Evolutionary conservation across 1,284 basidiomycete genomes (phyloP).

Genomic region (Chiua sp.): DNA sequence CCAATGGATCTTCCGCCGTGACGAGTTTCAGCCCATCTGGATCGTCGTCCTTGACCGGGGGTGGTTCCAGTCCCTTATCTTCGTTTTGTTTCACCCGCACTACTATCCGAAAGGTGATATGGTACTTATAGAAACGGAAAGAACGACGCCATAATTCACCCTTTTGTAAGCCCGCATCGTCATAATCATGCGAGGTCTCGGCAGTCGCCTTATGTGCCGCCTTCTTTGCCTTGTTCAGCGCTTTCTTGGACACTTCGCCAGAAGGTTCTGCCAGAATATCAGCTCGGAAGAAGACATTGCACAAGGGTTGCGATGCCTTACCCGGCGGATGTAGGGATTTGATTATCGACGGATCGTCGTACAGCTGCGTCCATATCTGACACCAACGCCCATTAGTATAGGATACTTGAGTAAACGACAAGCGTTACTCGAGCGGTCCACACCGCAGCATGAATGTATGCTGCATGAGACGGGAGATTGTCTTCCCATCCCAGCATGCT

Average conservation of each 20-base stretch:
- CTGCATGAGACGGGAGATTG: conserved; percentile 73
- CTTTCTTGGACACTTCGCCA: conserved; percentile 65
- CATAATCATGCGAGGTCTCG: conserved; percentile 61
- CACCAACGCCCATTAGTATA: conserved; percentile 17
- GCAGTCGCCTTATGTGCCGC: conserved; percentile 73
- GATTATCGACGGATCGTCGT: conserved; percentile 76
- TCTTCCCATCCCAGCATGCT: conserved; percentile 90
- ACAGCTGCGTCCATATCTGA: conserved; percentile 76
- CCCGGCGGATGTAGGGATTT: conserved; percentile 42
- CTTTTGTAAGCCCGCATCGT: conserved; percentile 36
- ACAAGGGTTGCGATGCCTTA: conserved; percentile 4
- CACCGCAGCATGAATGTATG: conserved; percentile 79
- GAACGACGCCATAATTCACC: conserved; percentile 42
- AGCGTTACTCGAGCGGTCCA: conserved; percentile 64
- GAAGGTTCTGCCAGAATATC: conserved; percentile 61
- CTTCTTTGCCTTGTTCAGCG: conserved; percentile 91
- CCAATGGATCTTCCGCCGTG: conserved; percentile 70
- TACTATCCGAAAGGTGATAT: conserved; percentile 24
- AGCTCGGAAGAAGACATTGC: conserved; percentile 36
- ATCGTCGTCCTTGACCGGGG: conserved; percentile 77
- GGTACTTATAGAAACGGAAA: conserved; percentile 13
- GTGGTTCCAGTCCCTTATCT: conserved; percentile 78
- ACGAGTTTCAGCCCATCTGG: conserved; percentile 81
- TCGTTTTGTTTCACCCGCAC: conserved; percentile 51
- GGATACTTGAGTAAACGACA: conserved; percentile 6